Base-by-base conservation (phyloP, 2,329 filamentous ascomycete genomes). In the Coleophoma eucalyptorum region DNA sequence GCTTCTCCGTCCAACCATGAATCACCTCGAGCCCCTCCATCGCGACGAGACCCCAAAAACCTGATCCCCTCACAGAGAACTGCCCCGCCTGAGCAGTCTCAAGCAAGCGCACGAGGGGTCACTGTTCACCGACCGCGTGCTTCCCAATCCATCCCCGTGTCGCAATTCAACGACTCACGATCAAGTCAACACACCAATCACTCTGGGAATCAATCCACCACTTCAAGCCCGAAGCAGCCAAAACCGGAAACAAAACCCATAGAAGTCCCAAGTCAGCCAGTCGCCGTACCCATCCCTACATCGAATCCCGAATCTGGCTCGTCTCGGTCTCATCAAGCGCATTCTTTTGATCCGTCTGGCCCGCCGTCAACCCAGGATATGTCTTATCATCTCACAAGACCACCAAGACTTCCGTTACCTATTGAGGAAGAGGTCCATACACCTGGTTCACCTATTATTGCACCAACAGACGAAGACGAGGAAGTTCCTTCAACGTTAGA, bases 351-450 rank as follows among this genome's bases (percentile, higher is more conserved):
- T 57, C 68, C 72, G 33, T 74, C 72, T 31, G 72, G 65, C n/a
- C 71, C 71, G 38, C 68, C 70, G 34, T 46, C 55, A 33, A 52
- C 57, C 51, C 60, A 65, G 58, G 76, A 67, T 64, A 79, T 85
- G 73, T 77, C 77, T 41, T 86, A 84, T 62, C 71, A 69, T 81
- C 62, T 84, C 57, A 75, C 78, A 52, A 80, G 87, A n/a, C 93
- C 93, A 43, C 93, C 93, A 46, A 87, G 93, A 54, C 76, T 97
- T 62, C 93, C 93, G 52, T 81, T 97, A 52, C 92, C 93, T 49
- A 97, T 97, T 62, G 91, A 95, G 62, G 90, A 97, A 74, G 91
- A 96, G 67, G 80, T 89, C 13, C 86, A 94, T 61, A 90, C 88
- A 1, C 93, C 93, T 1, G 92, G 92, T 21, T 97, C 92, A 42